These are phyloP conservation scores for Paramecium sonneborni DNA, from an alignment of 73 alveolate genomes.

Conservation along the genomic window DNA sequence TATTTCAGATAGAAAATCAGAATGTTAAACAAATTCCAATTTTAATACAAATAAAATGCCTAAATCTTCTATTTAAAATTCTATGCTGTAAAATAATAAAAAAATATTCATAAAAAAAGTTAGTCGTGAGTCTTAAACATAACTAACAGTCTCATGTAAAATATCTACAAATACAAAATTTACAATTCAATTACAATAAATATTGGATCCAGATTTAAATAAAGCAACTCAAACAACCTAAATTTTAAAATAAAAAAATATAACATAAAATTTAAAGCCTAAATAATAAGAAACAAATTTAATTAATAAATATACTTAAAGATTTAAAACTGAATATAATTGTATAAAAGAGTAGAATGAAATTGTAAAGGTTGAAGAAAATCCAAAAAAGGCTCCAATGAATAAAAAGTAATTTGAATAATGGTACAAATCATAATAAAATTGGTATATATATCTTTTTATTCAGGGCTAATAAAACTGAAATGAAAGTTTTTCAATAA, in stretches of 20 bases:
- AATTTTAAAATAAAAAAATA: neutral
- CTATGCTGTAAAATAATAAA: neutral
- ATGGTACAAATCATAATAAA: neutral
- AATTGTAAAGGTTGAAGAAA: neutral
- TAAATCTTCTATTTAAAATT: neutral
- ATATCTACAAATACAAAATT: neutral
- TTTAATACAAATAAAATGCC: neutral
- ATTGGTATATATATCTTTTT: neutral
- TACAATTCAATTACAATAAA: neutral
- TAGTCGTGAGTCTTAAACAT: neutral
- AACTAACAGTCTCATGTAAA: neutral
- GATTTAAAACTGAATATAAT: neutral
- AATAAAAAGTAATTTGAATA: neutral
- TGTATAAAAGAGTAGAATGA: neutral
- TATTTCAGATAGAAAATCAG: neutral
- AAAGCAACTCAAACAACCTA: neutral
- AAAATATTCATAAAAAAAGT: neutral
- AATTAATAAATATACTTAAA: neutral
- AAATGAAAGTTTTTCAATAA: neutral
- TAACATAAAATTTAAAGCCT: neutral
- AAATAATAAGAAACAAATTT: neutral
- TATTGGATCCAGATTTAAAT: neutral
- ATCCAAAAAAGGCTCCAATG: neutral
- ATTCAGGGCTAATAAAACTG: neutral
- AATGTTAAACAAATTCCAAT: neutral